Base-by-base conservation (phyloP, 164 flowering plant genomes). In the Liquidambar formosana region DNA sequence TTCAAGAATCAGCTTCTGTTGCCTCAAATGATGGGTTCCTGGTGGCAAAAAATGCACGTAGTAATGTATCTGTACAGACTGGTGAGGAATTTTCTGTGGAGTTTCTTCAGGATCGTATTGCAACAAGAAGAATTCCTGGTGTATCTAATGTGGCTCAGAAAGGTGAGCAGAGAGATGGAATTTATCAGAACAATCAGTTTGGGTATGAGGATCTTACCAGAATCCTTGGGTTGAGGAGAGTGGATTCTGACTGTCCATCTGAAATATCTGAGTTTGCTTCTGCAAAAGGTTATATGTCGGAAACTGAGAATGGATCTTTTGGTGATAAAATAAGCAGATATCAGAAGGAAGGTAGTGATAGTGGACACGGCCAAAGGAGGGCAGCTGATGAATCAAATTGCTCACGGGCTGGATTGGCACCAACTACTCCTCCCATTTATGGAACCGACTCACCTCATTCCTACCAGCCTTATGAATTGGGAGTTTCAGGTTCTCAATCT, bases 61-160 rank as follows among this genome's bases (percentile, higher is more conserved):
- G 56, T 19, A 75, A 80, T 57, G 54, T 75, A 5, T 72, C 78
- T 59, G 16, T 80, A 43, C 78, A 60, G 73, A 77, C 75, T 1
- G 81, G 81, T 18, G 83, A 80, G 57, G 80, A 80, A 48, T 77
- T 80, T 51, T 77, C 83, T 9, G 52, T 73, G 75, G 70, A 75
- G 54, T 77, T 80, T 70, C 71, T 77, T 53, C 70, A 71, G 68
- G 78, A 74, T 21, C 73, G 75, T 58, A 46, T 60, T 48, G 61
- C 61, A 14, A 33, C 66, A 0, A 61, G 66, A 71, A 49, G 53
- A 45, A 59, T 49, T 41, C 73, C 68, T 53, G 22, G 27, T 45
- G 54, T 21, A 16, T 49, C 71, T 13, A 63, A 21, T 63, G 11
- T 38, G 51, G 44, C 43, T 72, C 79, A 66, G 56, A 67, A 51